Evolutionary conservation across 805 yeast genomes (phyloP).

Genomic region (Wickerhamomyces silvicola): DNA sequence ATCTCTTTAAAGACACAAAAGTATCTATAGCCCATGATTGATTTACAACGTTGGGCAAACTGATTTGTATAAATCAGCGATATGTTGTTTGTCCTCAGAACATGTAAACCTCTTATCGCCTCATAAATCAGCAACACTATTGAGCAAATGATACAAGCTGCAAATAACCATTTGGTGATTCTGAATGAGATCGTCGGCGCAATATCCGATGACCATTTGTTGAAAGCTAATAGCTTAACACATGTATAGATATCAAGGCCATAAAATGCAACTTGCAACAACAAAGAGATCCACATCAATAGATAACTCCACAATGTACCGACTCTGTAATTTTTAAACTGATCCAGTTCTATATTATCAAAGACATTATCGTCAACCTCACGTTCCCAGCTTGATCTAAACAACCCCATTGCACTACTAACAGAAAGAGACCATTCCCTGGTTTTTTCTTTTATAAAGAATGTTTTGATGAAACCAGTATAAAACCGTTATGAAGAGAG

Average conservation of each 20-base stretch:
- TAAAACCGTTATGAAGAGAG: too few relatives aligned
- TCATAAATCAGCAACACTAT: slow-evolving; percentile 52
- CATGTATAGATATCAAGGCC: slow-evolving; percentile 77
- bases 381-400: slow-evolving; percentile 28
- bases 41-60: slow-evolving; percentile 52
- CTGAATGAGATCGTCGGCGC: slow-evolving; percentile 42
- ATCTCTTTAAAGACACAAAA: slow-evolving; percentile 71
- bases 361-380: slow-evolving; percentile 35
- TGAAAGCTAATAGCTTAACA: slow-evolving; percentile 62
- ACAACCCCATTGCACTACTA: too few relatives aligned
- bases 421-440: too few relatives aligned
- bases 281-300: slow-evolving; percentile 26
- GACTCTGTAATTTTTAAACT: slow-evolving; percentile 38
- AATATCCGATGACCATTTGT: slow-evolving; percentile 56
- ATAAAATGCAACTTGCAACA: slow-evolving; percentile 48
- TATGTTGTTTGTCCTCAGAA: slow-evolving; percentile 56
- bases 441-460: too few relatives aligned
- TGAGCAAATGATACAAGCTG: slow-evolving; percentile 74
- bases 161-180: slow-evolving; percentile 64
- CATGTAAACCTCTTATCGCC: slow-evolving; percentile 48
- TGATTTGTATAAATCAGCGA: slow-evolving; percentile 64
- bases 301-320: slow-evolving; percentile 39
- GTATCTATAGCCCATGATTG: slow-evolving; percentile 51
- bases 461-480: too few relatives aligned
- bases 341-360: slow-evolving; percentile 40